Evolutionary conservation across 2,329 filamentous ascomycete genomes (phyloP), one percentile per base, ranked within the genome.

Genomic region (Coccinonectria pachysandricola): DNA sequence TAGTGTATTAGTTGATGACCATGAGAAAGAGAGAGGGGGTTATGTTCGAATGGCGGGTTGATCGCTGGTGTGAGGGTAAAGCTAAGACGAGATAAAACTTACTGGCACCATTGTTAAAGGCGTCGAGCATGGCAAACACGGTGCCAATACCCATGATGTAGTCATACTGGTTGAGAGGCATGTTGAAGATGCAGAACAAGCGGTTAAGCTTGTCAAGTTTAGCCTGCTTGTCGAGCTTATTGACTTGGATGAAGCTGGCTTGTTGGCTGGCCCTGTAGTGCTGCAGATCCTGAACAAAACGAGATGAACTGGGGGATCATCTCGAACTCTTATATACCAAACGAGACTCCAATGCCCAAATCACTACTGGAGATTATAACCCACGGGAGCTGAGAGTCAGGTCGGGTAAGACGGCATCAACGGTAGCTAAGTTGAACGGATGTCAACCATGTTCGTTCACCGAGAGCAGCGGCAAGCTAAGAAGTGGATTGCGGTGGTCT

Each of bases 71-170:
- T 7, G 3, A 17, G 10, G 23, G 14, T 23, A 28, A 25, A 10
- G 24, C 16, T 12, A 23, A 15, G 19, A 7, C 16, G 5, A 35
- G 17, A 7, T 7, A 10, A 25, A 31, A 70, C 75, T 57, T 59
- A 82, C 77, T 83, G 45, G 79, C 79, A 53, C 79, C 79, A 53
- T 82, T 84, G 67, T 84, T 84, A 67, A 65, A 83, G 35, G 79
- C 79, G 57, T 84, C 79, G 24, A 84, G 71, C 53, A 83, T 56
- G 59, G 79, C 78, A 65, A 84, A 83, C 45, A 76, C 59, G 14
- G 77, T 83, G 71, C 79, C 79, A 42, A 84, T 76, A 60, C 62
- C 79, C 51, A 84, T 83, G 48, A 84, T 54, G 53, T 84, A 83
- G 43, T 67, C 72, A 53, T 79, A 82, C 43, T 75, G 52, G 45